These are phyloP conservation scores for Phytophthora tentaculata DNA, from an alignment of 352 stramenopile species.

Conservation along the genomic window DNA sequence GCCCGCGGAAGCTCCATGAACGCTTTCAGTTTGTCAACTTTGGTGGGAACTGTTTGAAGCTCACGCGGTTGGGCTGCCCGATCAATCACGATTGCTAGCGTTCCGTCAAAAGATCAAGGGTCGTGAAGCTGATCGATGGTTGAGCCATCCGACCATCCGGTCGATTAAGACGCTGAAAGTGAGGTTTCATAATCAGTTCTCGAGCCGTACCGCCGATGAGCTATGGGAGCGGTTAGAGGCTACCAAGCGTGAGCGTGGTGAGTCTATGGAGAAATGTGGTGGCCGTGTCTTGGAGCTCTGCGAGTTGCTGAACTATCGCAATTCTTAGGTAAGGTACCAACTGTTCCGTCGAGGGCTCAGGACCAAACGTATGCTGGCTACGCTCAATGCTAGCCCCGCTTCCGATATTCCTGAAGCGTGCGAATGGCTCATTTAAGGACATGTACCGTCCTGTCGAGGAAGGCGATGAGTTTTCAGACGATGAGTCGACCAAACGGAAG, in stretches of 20 bases:
- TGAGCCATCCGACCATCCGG: not conserved
- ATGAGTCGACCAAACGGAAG: not conserved
- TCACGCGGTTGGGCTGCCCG: too few relatives aligned
- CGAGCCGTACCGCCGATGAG: not conserved
- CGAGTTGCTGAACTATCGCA: not conserved
- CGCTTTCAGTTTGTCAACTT: too few relatives aligned
- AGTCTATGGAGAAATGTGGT: not conserved
- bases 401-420: not conserved
- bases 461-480: not conserved
- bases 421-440: not conserved
- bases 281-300: not conserved
- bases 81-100: not conserved
- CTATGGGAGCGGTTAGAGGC: not conserved
- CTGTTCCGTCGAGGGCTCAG: not conserved
- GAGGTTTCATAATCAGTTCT: not conserved
- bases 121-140: not conserved
- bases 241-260: slow-evolving; percentile 5
- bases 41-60: not conserved
- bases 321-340: not conserved
- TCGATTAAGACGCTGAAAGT: not conserved
- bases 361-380: not conserved
- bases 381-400: not conserved
- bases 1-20: too few relatives aligned
- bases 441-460: not conserved
- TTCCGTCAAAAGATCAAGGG: not conserved